phyloP scores from a whole-genome alignment of 257 asterid species.

The Plantago elongata region DNA sequence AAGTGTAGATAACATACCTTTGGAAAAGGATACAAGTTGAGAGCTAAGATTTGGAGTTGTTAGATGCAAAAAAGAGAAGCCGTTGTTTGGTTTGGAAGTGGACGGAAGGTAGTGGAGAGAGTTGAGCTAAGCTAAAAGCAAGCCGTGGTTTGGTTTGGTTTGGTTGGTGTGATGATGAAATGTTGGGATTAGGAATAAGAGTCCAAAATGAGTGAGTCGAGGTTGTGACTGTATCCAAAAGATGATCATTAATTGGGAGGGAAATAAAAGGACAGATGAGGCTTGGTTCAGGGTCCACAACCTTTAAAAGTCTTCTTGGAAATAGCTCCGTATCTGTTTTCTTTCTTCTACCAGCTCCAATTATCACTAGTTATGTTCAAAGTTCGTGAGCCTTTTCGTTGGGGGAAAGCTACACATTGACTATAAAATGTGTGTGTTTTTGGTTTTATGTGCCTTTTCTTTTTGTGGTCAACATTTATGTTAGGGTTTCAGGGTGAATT shows the following conservation, averaged over 20 bases:
- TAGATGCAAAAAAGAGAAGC: not conserved
- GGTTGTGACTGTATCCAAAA: constrained; percentile 3
- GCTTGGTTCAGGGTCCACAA: no score
- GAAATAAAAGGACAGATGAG: constrained; percentile 8
- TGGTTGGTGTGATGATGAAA: no score
- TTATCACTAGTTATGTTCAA: no score
- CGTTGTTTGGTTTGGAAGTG: constrained; percentile 11
- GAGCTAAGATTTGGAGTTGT: not conserved
- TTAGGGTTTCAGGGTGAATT: no score
- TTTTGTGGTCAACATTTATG: no score
- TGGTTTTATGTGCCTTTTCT: no score
- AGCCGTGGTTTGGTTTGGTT: constrained; percentile 28
- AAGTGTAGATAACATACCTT: not conserved
- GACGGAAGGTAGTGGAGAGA: constrained; percentile 19
- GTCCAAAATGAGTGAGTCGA: constrained; percentile 14
- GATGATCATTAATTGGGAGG: constrained; percentile 37
- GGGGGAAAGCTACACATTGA: no score
- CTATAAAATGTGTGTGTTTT: no score
- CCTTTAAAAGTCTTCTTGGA: no score
- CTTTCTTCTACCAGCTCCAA: no score
- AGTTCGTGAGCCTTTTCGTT: no score
- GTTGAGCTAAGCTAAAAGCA: not conserved
- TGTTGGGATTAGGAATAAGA: not conserved
- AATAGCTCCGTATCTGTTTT: no score
- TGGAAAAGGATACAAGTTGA: not conserved